These are phyloP conservation scores for Amanita jacksonii DNA, from an alignment of 768 basidiomycete genomes.

Conservation along the genomic window DNA sequence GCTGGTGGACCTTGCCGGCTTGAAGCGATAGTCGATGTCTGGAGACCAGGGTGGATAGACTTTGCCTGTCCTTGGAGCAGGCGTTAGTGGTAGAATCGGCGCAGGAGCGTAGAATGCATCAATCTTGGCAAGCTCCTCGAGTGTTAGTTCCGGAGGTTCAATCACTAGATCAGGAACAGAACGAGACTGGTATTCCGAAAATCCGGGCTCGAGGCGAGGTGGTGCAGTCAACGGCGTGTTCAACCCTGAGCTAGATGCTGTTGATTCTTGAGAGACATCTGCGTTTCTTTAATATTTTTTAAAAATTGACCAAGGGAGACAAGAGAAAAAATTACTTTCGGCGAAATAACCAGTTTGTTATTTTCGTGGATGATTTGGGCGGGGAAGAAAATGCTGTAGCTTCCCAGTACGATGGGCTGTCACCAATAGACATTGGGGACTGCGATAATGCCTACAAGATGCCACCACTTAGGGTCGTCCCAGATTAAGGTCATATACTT, in stretches of 20 bases:
- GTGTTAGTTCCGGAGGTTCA: neutral
- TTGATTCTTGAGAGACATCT: neutral
- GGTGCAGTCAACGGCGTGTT: neutral
- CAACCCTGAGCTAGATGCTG: neutral
- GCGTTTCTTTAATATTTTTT: neutral
- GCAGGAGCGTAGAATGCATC: constrained; percentile 5
- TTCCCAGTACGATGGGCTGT: neutral
- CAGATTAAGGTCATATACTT: neutral
- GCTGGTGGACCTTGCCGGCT: constrained; percentile 2
- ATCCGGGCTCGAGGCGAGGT: neutral
- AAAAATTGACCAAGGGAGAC: neutral
- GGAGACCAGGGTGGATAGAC: constrained; percentile 7
- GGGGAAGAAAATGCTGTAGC: neutral
- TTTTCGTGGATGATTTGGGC: neutral
- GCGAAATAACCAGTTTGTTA: constrained; percentile 3
- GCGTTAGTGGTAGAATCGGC: constrained; percentile 5
- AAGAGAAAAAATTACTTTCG: neutral
- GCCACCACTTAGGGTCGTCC: neutral
- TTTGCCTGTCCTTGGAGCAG: constrained; percentile 1
- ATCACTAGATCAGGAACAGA: constrained; percentile 2
- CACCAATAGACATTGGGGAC: neutral
- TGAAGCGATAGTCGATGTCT: constrained; percentile 3
- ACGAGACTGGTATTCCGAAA: neutral
- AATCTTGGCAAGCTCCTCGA: constrained; percentile 8
- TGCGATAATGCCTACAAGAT: neutral